Percentiles rank a stretch among this genome's conserved stretches.
phyloP scores from a whole-genome alignment of 1,139 yeast species.

The Magnusiomyces tetraspermus region DNA sequence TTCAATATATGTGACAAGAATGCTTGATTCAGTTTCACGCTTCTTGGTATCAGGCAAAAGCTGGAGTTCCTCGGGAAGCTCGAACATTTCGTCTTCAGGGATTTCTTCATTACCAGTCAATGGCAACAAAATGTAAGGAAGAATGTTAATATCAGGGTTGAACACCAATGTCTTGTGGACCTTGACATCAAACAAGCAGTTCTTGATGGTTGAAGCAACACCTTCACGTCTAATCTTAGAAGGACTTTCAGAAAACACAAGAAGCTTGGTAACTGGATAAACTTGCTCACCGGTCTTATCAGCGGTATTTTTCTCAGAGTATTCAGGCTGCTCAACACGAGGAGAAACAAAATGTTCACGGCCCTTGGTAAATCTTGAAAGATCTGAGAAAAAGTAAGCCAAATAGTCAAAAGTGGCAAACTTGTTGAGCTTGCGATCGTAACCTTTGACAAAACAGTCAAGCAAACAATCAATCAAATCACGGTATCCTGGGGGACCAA shows the following conservation, averaged over 20 bases:
- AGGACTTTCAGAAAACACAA: slow-evolving; percentile 78
- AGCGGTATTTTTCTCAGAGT: slow-evolving; percentile 43
- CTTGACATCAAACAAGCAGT: slow-evolving; percentile 72
- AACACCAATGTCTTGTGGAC: slow-evolving; percentile 51
- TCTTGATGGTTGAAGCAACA: slow-evolving; percentile 86
- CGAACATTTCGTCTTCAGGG: slow-evolving; percentile 77
- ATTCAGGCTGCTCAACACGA: slow-evolving; percentile 65
- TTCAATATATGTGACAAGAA: slow-evolving; percentile 61
- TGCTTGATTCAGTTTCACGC: slow-evolving; percentile 62
- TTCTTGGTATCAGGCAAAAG: slow-evolving; percentile 64
- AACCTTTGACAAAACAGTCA: slow-evolving; percentile 86
- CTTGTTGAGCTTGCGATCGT: slow-evolving; percentile 59
- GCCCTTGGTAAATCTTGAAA: slow-evolving; percentile 63
- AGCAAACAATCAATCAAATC: slow-evolving; percentile 70
- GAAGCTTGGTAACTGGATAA: slow-evolving; percentile 67
- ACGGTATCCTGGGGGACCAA: slow-evolving; percentile 31
- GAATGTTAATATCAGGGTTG: slow-evolving; percentile 57
- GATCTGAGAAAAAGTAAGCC: slow-evolving; percentile 82
- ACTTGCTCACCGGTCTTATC: slow-evolving; percentile 61
- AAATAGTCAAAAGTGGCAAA: slow-evolving; percentile 74
- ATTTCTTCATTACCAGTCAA: slow-evolving; percentile 72
- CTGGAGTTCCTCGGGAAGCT: slow-evolving; percentile 83
- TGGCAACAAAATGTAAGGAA: slow-evolving; percentile 77
- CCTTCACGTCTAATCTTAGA: slow-evolving; percentile 80
- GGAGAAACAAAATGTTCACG: slow-evolving; percentile 61